Evolutionary conservation across 1,284 basidiomycete species (phyloP), one percentile per base, ranked within the genome.

Genomic region (Microbotryomycetes sp.): DNA sequence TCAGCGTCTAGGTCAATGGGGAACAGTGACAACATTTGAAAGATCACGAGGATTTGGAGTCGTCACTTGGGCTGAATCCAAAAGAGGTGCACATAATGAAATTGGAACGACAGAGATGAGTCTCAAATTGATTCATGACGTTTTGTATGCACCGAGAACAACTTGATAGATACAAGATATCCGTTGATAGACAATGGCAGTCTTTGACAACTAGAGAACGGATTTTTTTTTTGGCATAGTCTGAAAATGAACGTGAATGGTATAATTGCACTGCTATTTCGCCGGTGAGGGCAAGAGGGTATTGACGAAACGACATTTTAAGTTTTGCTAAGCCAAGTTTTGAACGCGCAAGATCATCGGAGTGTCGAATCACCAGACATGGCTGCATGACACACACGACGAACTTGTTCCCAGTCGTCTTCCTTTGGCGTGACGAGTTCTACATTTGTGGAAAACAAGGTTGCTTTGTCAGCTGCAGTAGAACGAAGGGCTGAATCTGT

Each of bases 71-170:
- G 49, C 48, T 42, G 83, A 85, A 76, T 82, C 83, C 3, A 71
- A 80, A 45, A 82, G 79, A 65, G 88, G 88, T 6, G 80, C 80
- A 1, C 87, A 89, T 69, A 81, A 84, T 63, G 77, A 79, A 58
- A 71, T 89, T n/a, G 85, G 83, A 4, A 72, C 81, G 6, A 81
- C 85, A 66, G 87, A 89, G 66, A 86, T 86, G 2, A 79, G 88
- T 26, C 83, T 88, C 65, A 86, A 88, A 73, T 76, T 84, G 36
- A 84, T 89, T 66, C 36, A 42, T 50, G 49, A 30, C 25, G 64
- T 58, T 4, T 36, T 48, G 16, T 45, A 19, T 7, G n/a, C 16
- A 36, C 36, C 19, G 49, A 32, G 22, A 42, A n/a, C n/a, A n/a
- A n/a, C n/a, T n/a, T n/a, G n/a, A n/a, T n/a, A n/a, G n/a, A n/a